Conservation (phyloP, 2,329 filamentous ascomycete genomes). For the Camillea tinctor region DNA sequence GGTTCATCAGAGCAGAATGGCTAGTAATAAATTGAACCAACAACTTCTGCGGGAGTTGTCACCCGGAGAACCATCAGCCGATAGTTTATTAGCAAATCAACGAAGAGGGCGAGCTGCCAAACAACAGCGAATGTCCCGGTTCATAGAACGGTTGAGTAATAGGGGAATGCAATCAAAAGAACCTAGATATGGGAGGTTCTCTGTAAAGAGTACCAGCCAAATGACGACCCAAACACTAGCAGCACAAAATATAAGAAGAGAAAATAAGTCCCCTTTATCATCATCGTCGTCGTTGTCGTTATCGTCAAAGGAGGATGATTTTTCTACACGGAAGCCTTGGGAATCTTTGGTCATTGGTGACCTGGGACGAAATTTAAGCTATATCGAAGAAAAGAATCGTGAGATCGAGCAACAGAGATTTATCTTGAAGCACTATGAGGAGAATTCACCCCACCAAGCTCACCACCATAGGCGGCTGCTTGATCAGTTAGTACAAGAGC, state of each 20-base stretch:
- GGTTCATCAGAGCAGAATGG: background rate
- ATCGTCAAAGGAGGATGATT: background rate
- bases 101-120: constrained; percentile 14
- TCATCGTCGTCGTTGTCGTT: background rate
- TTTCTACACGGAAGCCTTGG: constrained; percentile 24
- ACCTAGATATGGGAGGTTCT: constrained; percentile 2
- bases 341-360: constrained; percentile 35
- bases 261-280: background rate
- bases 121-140: constrained; percentile 16
- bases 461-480: constrained; percentile 24
- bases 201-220: background rate
- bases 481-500: constrained; percentile 24
- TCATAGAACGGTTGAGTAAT: constrained; percentile 1
- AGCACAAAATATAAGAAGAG: constrained; percentile 2
- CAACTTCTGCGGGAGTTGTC: background rate
- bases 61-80: background rate
- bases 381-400: constrained; percentile 37
- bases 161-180: constrained; percentile 1
- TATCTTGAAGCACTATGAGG: constrained; percentile 28
- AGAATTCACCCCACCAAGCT: constrained; percentile 24
- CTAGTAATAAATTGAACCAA: constrained; percentile 1
- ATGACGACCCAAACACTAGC: background rate
- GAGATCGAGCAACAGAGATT: constrained; percentile 37
- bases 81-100: background rate
- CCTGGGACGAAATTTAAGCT: constrained; percentile 37